A percentile compares a stretch with the other conserved stretches of the same genome.
These are phyloP conservation scores for Hypoxylon lienhwacheense DNA, from an alignment of 495 filamentous ascomycete genomes.

Conservation along the genomic window DNA sequence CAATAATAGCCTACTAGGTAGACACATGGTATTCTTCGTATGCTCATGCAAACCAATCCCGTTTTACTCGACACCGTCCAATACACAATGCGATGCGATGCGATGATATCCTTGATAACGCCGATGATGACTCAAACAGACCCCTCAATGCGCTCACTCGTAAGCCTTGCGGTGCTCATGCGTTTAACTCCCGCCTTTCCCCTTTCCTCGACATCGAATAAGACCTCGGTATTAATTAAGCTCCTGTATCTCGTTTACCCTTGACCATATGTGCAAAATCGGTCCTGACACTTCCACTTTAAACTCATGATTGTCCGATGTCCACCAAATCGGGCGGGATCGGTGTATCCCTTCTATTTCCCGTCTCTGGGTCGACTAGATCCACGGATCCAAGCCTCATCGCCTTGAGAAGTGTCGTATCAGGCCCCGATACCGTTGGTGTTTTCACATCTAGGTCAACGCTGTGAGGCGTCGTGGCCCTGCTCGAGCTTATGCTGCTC, in stretches of 20 bases:
- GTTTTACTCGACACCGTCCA: constrained; percentile 3
- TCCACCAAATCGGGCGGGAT: constrained; percentile 27
- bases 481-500: constrained; percentile 38
- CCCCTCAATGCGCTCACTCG: constrained; percentile 17
- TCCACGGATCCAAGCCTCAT: constrained; percentile 17
- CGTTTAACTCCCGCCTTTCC: constrained; percentile 6
- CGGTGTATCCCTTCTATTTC: constrained; percentile 28
- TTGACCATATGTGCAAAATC: no score
- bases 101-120: no score
- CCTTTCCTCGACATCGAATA: not conserved
- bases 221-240: no score
- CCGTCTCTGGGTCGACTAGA: constrained; percentile 11
- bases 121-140: constrained; percentile 18
- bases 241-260: no score
- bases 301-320: not conserved
- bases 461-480: constrained; percentile 29
- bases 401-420: not conserved
- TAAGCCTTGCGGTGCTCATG: constrained; percentile 31
- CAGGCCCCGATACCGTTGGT: constrained; percentile 34
- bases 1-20: no score
- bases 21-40: constrained; percentile 14
- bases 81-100: constrained; percentile 29
- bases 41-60: constrained; percentile 11
- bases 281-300: no score
- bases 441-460: constrained; percentile 42